A percentile compares a stretch with the other conserved stretches of the same genome.
phyloP scores from a whole-genome alignment of 2,329 filamentous ascomycete species.

The Cryphonectria radicalis region DNA sequence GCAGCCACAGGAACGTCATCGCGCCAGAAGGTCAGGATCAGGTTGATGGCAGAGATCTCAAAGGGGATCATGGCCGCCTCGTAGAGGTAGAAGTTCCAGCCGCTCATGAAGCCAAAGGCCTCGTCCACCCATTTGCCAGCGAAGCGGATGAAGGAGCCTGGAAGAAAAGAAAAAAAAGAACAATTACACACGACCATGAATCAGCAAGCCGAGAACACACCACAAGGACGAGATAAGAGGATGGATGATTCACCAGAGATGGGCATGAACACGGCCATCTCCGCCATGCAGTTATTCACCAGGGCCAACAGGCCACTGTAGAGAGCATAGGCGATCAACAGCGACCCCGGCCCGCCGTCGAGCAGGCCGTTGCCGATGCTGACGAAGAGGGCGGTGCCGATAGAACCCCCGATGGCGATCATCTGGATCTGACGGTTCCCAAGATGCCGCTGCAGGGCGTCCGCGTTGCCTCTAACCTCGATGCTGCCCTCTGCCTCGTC shows the following conservation, averaged over 20 bases:
- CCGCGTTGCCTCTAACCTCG: constrained; percentile 25
- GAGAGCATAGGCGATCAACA: constrained; percentile 62
- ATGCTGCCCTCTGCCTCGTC: constrained; percentile 18
- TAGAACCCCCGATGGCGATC: constrained; percentile 62
- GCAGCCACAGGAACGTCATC: constrained; percentile 50
- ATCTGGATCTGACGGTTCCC: constrained; percentile 62
- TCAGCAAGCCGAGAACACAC: neutral
- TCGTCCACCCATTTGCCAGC: constrained; percentile 70
- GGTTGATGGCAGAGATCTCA: constrained; percentile 46
- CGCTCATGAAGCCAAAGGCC: constrained; percentile 61
- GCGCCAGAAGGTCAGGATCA: constrained; percentile 52
- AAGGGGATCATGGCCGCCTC: constrained; percentile 47
- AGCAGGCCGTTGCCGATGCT: constrained; percentile 61
- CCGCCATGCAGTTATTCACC: constrained; percentile 68
- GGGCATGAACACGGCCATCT: constrained; percentile 68
- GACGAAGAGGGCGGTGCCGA: constrained; percentile 64
- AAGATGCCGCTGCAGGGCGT: constrained; percentile 50
- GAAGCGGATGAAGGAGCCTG: constrained; percentile 64
- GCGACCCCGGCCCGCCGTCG: constrained; percentile 49
- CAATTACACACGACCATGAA: neutral
- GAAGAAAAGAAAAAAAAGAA: no score
- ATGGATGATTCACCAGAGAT: constrained; percentile 46
- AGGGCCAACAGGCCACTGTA: constrained; percentile 61
- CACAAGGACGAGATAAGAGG: neutral
- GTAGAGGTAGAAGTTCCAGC: constrained; percentile 50